Evolutionary conservation across 23 red algal species (phyloP).

Genomic region (Chondrus crispus): DNA sequence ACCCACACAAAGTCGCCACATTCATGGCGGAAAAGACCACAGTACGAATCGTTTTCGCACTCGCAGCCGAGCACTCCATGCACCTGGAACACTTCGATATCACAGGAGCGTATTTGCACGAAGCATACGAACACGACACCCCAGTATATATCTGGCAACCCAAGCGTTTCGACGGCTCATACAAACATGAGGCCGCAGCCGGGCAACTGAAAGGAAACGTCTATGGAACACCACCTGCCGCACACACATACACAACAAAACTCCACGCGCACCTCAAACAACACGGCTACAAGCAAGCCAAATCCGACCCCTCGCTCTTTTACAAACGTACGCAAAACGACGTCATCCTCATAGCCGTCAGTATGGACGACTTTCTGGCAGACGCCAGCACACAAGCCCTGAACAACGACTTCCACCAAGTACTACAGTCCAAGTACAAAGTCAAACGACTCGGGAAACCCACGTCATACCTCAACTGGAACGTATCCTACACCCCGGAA

Average conservation of each 20-base stretch:
- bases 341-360: not conserved
- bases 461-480: not conserved
- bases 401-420: not conserved
- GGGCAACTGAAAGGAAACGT: not conserved
- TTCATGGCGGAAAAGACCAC: not conserved
- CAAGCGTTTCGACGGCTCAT: not conserved
- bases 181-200: not conserved
- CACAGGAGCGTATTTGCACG: not conserved
- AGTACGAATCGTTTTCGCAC: not conserved
- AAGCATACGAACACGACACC: not conserved
- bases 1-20: not conserved
- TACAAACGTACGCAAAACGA: too few species aligned
- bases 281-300: too few species aligned
- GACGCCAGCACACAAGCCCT: not conserved
- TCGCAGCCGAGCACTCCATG: not conserved
- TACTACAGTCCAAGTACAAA: not conserved
- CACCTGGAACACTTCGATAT: conserved; percentile 25
- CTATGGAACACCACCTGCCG: not conserved
- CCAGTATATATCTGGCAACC: conserved; percentile 5
- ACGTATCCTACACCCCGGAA: not conserved
- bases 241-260: not conserved
- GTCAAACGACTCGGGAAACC: not conserved
- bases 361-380: conserved; percentile 5
- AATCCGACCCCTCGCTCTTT: not conserved
- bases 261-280: too few species aligned